These are phyloP conservation scores for Carex cristatella DNA, from an alignment of 176 grass and related monocot species.

Conservation along the genomic window DNA sequence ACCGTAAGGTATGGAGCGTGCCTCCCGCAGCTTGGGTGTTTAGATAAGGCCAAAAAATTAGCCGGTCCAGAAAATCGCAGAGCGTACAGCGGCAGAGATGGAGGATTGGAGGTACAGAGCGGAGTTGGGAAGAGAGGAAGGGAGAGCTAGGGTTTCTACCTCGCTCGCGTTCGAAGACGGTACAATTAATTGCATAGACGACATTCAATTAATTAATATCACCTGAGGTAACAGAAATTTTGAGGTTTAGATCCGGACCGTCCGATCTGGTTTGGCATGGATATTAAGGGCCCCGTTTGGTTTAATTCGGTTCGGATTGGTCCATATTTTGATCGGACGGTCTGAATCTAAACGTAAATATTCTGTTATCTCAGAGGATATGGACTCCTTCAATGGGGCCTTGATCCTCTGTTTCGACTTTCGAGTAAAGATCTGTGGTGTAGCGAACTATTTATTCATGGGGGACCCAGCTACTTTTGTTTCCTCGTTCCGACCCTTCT, in stretches of 20 bases:
- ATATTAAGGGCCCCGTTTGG: too few relatives aligned
- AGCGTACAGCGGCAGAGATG: neutral
- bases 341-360: too few relatives aligned
- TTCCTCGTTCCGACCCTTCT: neutral
- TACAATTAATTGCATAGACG: neutral
- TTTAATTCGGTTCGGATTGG: too few relatives aligned
- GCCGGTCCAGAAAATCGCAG: neutral
- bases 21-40: neutral
- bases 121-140: neutral
- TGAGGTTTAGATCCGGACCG: too few relatives aligned
- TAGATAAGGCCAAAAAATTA: neutral
- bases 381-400: neutral
- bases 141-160: slow-evolving; percentile 5
- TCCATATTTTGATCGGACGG: too few relatives aligned
- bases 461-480: neutral
- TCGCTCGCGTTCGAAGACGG: neutral
- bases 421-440: neutral
- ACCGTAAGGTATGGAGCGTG: neutral
- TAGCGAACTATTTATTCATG: neutral
- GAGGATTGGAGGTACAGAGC: neutral
- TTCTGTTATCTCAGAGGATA: too few relatives aligned
- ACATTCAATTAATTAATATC: neutral
- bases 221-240: too few relatives aligned
- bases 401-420: neutral
- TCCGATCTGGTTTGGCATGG: too few relatives aligned